A percentile compares a stretch with the other conserved stretches of the same genome.
phyloP scores from a whole-genome alignment of 2,329 filamentous ascomycete genomes.

The Paraphaeosphaeria sporulosa region DNA sequence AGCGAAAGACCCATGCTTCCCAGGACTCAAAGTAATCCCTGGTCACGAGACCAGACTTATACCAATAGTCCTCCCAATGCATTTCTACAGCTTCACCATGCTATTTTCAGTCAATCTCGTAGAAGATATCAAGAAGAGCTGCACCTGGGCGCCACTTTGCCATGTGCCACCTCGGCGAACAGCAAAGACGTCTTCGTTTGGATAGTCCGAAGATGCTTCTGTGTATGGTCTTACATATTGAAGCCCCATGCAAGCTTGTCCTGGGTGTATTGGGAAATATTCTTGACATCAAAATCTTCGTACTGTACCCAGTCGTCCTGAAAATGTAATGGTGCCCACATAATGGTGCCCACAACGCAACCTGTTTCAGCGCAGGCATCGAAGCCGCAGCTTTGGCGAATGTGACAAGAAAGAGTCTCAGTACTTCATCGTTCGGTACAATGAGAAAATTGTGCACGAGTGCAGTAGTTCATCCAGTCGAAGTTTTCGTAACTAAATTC shows the following conservation, averaged over 20 bases:
- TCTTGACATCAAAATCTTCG: too few species aligned
- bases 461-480: slow-evolving; percentile 2
- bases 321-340: slow-evolving; percentile 14
- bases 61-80: too few species aligned
- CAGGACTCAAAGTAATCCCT: too few species aligned
- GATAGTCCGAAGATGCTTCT: background rate
- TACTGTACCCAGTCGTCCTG: too few species aligned
- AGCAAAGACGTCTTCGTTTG: background rate
- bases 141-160: background rate
- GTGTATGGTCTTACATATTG: too few species aligned
- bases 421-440: background rate
- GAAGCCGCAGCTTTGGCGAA: too few species aligned
- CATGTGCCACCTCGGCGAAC: background rate
- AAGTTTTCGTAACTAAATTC: slow-evolving; percentile 7
- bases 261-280: background rate
- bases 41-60: background rate
- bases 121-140: background rate
- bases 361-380: slow-evolving; percentile 22
- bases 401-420: too few species aligned
- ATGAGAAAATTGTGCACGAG: background rate
- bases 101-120: background rate
- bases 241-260: background rate
- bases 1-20: too few species aligned
- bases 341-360: too few species aligned
- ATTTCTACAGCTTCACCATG: too few species aligned